Percentiles rank a stretch among this genome's conserved stretches.
Evolutionary conservation across 1,139 yeast genomes (phyloP).

Genomic region (Yamadazyma triangularis): DNA sequence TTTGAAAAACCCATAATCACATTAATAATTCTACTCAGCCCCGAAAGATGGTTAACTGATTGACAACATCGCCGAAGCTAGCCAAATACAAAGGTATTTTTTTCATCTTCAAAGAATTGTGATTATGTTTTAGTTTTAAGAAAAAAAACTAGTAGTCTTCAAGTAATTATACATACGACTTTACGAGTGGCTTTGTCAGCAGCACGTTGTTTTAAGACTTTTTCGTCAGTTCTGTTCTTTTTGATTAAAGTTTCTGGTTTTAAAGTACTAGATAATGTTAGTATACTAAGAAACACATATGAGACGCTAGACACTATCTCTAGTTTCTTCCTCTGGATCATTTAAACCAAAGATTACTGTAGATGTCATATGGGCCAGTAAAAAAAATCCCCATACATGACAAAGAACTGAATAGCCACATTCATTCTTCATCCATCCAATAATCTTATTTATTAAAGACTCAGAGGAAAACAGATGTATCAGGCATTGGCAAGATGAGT

Average conservation of each 20-base stretch:
- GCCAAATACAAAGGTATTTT: slow-evolving; percentile 59
- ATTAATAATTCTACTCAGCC: slow-evolving; percentile 62
- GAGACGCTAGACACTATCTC: too few relatives aligned
- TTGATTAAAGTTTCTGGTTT: slow-evolving; percentile 94
- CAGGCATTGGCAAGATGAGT: slow-evolving; percentile 44
- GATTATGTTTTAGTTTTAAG: background rate
- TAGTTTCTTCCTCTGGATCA: slow-evolving; percentile 2
- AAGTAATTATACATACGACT: slow-evolving; percentile 88
- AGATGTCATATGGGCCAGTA: slow-evolving; percentile 18
- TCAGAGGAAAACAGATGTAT: slow-evolving; percentile 49
- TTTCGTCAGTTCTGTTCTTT: slow-evolving; percentile 89
- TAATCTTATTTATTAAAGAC: slow-evolving; percentile 13
- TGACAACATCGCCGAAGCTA: slow-evolving; percentile 90
- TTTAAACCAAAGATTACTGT: slow-evolving; percentile 5
- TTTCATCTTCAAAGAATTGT: slow-evolving; percentile 52
- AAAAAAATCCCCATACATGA: slow-evolving; percentile 24
- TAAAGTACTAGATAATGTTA: slow-evolving; percentile 41
- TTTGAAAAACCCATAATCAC: slow-evolving; percentile 1
- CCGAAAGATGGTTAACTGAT: slow-evolving; percentile 99
- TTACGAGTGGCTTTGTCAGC: slow-evolving; percentile 84
- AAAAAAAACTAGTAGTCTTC: background rate
- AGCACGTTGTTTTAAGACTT: slow-evolving; percentile 82
- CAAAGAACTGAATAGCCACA: slow-evolving; percentile 44
- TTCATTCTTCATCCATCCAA: slow-evolving; percentile 37
- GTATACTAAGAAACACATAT: slow-evolving; percentile 15